Percentiles rank a stretch among this genome's conserved stretches.
phyloP scores from a whole-genome alignment of 2,329 filamentous ascomycete genomes.

The Trichoderma afroharzianum region DNA sequence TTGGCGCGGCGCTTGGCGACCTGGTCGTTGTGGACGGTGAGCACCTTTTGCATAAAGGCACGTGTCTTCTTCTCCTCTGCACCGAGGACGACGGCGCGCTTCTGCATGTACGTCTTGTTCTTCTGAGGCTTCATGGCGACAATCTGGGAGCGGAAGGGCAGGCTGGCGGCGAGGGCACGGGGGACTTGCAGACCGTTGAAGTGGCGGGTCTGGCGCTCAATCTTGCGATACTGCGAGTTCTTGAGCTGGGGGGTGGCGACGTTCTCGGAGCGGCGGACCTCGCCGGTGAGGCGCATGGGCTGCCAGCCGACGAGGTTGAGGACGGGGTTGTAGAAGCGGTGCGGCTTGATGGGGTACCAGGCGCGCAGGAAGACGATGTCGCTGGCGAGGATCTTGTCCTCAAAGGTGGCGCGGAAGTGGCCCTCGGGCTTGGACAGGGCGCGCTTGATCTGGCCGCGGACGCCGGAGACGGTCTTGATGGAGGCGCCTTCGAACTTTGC shows the following conservation, averaged over 20 bases:
- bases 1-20: constrained; percentile 75
- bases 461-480: constrained; percentile 92
- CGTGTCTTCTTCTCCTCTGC: constrained; percentile 87
- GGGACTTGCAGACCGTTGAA: constrained; percentile 81
- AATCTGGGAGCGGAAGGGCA: constrained; percentile 93
- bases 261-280: constrained; percentile 74
- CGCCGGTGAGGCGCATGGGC: constrained; percentile 88
- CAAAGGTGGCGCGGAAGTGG: constrained; percentile 93
- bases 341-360: constrained; percentile 94
- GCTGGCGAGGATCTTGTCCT: constrained; percentile 95
- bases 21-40: constrained; percentile 86
- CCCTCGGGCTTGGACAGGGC: constrained; percentile 91
- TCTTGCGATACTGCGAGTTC: constrained; percentile 77
- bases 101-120: constrained; percentile 85
- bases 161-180: constrained; percentile 70
- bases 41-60: constrained; percentile 87
- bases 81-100: constrained; percentile 82
- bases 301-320: constrained; percentile 92
- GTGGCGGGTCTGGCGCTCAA: constrained; percentile 64
- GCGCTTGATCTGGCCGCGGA: constrained; percentile 95
- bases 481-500: constrained; percentile 97
- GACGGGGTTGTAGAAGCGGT: constrained; percentile 94
- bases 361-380: constrained; percentile 95
- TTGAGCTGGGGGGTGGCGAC: constrained; percentile 74
- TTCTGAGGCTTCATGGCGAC: constrained; percentile 74